These are phyloP conservation scores for Hibiscus mutabilis DNA, from an alignment of 345 rosid species.

Conservation along the genomic window DNA sequence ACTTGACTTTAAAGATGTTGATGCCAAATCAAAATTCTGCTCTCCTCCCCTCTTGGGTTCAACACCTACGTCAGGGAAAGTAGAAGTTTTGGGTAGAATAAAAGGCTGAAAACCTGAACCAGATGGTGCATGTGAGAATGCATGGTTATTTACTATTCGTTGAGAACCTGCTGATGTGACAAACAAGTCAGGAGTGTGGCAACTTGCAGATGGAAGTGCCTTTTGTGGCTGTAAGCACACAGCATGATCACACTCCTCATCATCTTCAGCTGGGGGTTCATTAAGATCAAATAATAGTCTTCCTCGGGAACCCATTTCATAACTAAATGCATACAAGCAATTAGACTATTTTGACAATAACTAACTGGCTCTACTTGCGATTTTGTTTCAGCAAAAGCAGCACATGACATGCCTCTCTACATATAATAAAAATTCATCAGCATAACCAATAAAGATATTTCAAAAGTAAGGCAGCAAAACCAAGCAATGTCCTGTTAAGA, in stretches of 20 bases:
- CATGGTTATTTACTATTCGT: slow-evolving; percentile 39
- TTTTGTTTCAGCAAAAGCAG: slow-evolving; percentile 19
- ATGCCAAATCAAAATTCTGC: slow-evolving; percentile 23
- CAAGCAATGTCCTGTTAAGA: not conserved
- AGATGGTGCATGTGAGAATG: slow-evolving; percentile 73
- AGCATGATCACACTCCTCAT: slow-evolving; percentile 43
- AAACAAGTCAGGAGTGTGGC: slow-evolving; percentile 37
- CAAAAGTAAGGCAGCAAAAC: slow-evolving; percentile 16
- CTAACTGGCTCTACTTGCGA: slow-evolving; percentile 6
- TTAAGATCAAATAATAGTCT: slow-evolving; percentile 91
- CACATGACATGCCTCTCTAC: slow-evolving; percentile 25
- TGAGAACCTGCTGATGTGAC: slow-evolving; percentile 43
- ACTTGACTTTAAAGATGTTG: slow-evolving; percentile 25
- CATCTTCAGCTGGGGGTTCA: slow-evolving; percentile 83
- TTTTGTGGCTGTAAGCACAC: slow-evolving; percentile 51
- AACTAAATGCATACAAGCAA: slow-evolving; percentile 62
- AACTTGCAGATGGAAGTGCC: slow-evolving; percentile 40
- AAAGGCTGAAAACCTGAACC: slow-evolving; percentile 94
- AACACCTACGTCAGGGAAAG: slow-evolving; percentile 26
- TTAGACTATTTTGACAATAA: slow-evolving; percentile 12
- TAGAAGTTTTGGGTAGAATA: slow-evolving; percentile 37
- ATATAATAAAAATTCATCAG: slow-evolving; percentile 4
- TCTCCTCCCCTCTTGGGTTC: slow-evolving; percentile 38
- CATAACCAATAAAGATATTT: not conserved
- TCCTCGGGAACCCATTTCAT: slow-evolving; percentile 90